Conservation (phyloP, 1,284 basidiomycete species). For the Puccinia polysora region DNA sequence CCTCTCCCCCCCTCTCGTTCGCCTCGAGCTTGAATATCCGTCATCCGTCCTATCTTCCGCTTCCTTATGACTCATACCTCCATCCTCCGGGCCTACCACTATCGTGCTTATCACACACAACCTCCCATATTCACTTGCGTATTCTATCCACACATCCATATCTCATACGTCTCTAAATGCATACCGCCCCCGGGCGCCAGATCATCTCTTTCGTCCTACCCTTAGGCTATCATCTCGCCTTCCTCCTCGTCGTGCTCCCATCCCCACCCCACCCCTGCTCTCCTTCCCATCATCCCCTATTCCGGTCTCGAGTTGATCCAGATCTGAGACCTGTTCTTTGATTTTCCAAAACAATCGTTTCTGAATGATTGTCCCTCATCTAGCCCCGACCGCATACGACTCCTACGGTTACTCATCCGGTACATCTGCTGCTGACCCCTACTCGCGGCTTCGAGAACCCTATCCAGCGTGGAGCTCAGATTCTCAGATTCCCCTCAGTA, state of each 20-base stretch:
- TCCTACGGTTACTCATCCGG: constrained; percentile 27
- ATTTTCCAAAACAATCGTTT: too few relatives aligned
- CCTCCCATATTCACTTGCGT: neutral
- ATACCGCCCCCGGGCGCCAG: too few relatives aligned
- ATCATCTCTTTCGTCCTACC: too few relatives aligned
- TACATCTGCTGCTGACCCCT: constrained; percentile 29
- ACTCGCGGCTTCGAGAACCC: constrained; percentile 60
- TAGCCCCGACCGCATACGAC: constrained; percentile 42
- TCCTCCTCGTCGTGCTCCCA: too few relatives aligned
- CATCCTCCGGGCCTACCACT: neutral
- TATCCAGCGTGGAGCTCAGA: constrained; percentile 92
- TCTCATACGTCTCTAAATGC: too few relatives aligned
- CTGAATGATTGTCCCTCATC: constrained; percentile 1
- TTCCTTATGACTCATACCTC: neutral
- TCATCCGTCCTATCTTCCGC: constrained; percentile 15
- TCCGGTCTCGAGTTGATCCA: too few relatives aligned
- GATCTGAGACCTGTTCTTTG: too few relatives aligned
- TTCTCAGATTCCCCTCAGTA: constrained; percentile 86
- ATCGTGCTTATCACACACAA: neutral
- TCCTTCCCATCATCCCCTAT: too few relatives aligned
- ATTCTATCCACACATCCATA: too few relatives aligned
- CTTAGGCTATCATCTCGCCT: too few relatives aligned
- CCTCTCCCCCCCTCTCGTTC: neutral
- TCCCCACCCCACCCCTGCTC: too few relatives aligned
- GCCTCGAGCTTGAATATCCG: constrained; percentile 7